Conservation (phyloP, 257 asterid genomes). For the Cynanchum wilfordii region DNA sequence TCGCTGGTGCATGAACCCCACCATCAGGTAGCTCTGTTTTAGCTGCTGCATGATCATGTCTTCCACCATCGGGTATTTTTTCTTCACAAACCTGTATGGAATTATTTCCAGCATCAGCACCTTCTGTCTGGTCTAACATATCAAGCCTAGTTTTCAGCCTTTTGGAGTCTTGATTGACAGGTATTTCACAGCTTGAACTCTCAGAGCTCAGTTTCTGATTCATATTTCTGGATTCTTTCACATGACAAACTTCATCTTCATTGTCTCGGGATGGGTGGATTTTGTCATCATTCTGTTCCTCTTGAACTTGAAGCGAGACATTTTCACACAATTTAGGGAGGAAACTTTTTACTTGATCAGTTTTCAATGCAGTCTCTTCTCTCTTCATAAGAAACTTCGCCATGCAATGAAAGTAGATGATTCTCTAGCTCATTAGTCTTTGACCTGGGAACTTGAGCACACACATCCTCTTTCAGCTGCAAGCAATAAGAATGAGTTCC, state of each 20-base stretch:
- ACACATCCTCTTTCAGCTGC: slow-evolving; percentile 16
- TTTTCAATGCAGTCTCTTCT: slow-evolving; percentile 15
- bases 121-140: neutral
- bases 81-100: neutral
- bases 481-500: slow-evolving; percentile 28
- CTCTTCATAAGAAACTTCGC: slow-evolving; percentile 7
- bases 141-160: neutral
- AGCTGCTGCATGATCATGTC: neutral
- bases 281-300: slow-evolving; percentile 22
- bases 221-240: slow-evolving; percentile 23
- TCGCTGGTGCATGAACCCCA: neutral
- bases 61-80: slow-evolving; percentile 3
- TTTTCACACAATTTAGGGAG: slow-evolving; percentile 17
- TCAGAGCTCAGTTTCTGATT: slow-evolving; percentile 14
- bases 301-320: slow-evolving; percentile 23
- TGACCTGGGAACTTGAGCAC: neutral
- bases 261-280: slow-evolving; percentile 15
- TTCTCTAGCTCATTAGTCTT: neutral
- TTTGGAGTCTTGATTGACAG: neutral
- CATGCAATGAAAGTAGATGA: neutral
- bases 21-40: slow-evolving; percentile 6
- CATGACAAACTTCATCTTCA: slow-evolving; percentile 25
- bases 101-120: neutral
- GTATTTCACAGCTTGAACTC: slow-evolving; percentile 2
- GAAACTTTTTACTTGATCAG: slow-evolving; percentile 22